Percentiles rank a stretch among this genome's conserved stretches.
phyloP scores from a whole-genome alignment of 2,329 filamentous ascomycete species.

The Sclerotinia subarctica region DNA sequence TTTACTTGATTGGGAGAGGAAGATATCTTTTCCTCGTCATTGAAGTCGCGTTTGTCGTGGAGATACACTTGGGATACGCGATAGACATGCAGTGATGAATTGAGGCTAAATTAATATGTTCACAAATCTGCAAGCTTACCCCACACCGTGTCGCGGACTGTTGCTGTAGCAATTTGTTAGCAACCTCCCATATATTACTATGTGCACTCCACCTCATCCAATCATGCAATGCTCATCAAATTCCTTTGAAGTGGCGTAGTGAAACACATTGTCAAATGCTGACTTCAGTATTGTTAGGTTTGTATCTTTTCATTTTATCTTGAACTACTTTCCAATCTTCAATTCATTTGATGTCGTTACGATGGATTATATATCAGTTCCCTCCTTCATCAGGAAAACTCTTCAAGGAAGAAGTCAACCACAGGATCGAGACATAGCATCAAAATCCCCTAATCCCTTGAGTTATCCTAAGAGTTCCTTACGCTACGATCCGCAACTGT shows the following conservation, averaged over 20 bases:
- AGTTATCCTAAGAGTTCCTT: conserved; percentile 35
- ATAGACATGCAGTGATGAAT: not conserved
- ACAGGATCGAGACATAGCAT: not conserved
- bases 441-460: conserved; percentile 32
- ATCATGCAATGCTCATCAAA: not conserved
- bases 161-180: not conserved
- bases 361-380: conserved; percentile 1
- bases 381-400: conserved; percentile 7
- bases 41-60: conserved; percentile 10
- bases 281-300: not conserved
- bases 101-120: not conserved
- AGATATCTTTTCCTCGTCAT: conserved; percentile 6
- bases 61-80: too few relatives aligned
- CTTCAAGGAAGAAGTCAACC: conserved; percentile 2
- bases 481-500: conserved; percentile 34
- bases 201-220: not conserved
- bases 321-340: not conserved
- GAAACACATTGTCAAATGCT: not conserved
- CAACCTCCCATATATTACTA: not conserved
- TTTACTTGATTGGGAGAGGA: not conserved
- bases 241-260: not conserved
- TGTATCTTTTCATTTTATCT: not conserved
- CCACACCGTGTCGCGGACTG: not conserved
- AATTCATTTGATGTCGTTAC: not conserved
- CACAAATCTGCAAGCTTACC: not conserved